Evolutionary conservation across 352 stramenopile species (phyloP), one percentile per base, ranked within the genome.

Genomic region (Pythium volutum): DNA sequence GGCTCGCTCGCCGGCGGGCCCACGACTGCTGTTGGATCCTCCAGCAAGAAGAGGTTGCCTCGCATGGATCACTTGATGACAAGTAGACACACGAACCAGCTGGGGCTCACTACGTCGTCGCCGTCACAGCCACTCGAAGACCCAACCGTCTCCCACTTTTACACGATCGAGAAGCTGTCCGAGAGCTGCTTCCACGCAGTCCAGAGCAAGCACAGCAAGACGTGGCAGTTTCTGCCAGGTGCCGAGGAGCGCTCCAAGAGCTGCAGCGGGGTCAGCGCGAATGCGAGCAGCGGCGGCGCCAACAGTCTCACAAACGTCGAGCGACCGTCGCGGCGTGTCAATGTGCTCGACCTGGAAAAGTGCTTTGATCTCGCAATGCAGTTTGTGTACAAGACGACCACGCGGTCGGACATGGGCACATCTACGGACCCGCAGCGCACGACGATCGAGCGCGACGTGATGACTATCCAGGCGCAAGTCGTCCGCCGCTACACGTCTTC

Each of bases 81-180:
- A 10, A 51, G 26, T 14, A 49, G 34, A 39, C 4, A 18, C 4
- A 14, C 16, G 1, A 54, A 47, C 22, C 51, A 62, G 41, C 16
- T 9, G 12, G 22, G 25, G 15, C 18, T 12, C 16, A 18, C 29
- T 3, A 26, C 50, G 16, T 70, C 79, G 4, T 16, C 54, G 29
- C 29, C 9, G 29, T n/a, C 22, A 1, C 53, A 38, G 16, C n/a
- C 26, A 0, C 67, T 78, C 0, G 59, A 77, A 2, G 71, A 36
- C 14, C 1, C 73, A 25, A 33, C 70, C 2, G 71, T 87, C 18
- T 87, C 77, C 27, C 84, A 89, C 57, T 87, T 92, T 46, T 93
- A 93, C 69, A 87, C 84, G 23, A 70, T 92, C 23, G 82, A 92
- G 59, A 86, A 80, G 36, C 75, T 91, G 63, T 69, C 78, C 1